Evolutionary conservation across 2,329 filamentous ascomycete genomes (phyloP).

Genomic region (Stagonosporopsis vannaccii): DNA sequence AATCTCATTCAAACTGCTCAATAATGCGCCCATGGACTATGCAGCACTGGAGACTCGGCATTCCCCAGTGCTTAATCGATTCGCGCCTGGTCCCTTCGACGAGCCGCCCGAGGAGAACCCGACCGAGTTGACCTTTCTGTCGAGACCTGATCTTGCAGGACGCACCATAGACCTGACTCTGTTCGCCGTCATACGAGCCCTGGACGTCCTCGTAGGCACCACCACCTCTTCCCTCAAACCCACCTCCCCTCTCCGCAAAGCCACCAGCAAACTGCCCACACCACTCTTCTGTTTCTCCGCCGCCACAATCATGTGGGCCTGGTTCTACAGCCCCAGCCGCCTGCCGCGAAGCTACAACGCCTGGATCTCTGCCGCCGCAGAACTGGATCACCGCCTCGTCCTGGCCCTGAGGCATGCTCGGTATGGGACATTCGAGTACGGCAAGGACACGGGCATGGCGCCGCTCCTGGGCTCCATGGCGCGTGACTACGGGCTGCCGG

Average conservation of each 20-base stretch:
- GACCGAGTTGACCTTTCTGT: constrained; percentile 16
- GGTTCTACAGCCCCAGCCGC: constrained; percentile 77
- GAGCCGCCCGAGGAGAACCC: constrained; percentile 33
- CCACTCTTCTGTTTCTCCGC: constrained; percentile 75
- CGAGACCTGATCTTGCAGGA: constrained; percentile 61
- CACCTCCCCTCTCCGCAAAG: neutral
- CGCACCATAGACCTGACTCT: constrained; percentile 82
- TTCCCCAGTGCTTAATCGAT: constrained; percentile 15
- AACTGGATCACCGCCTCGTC: constrained; percentile 77
- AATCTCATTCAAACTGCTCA: constrained; percentile 58
- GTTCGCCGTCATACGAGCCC: constrained; percentile 75
- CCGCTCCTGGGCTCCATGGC: constrained; percentile 75
- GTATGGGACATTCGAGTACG: constrained; percentile 71
- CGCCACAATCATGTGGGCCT: constrained; percentile 85
- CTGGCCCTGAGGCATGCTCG: constrained; percentile 74
- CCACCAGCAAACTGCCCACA: constrained; percentile 65
- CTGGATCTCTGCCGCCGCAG: constrained; percentile 81
- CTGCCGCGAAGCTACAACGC: constrained; percentile 78
- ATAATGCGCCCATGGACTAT: constrained; percentile 44
- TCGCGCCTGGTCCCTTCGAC: constrained; percentile 33
- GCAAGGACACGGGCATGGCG: constrained; percentile 74
- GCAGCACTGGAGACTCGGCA: neutral
- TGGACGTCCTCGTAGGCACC: constrained; percentile 68
- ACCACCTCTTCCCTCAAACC: neutral
- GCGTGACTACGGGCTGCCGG: constrained; percentile 71